Evolutionary conservation across 2,329 filamentous ascomycete species (phyloP).

Genomic region (Pseudogymnoascus sp.): DNA sequence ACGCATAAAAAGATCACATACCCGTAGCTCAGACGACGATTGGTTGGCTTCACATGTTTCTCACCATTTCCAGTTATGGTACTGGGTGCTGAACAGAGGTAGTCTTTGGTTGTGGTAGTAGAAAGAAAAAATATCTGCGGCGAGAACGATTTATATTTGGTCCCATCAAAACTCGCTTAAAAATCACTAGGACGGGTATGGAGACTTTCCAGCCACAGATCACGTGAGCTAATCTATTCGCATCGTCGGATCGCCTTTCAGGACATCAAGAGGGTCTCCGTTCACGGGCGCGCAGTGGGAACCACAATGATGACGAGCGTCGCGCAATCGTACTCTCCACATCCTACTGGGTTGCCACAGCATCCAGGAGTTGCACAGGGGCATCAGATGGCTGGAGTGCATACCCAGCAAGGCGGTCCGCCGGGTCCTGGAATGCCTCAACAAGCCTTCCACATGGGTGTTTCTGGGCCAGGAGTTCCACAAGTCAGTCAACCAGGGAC

Average conservation of each 20-base stretch:
- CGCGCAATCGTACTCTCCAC: conserved; percentile 58
- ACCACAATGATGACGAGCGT: conserved; percentile 63
- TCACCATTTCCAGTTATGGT: background rate
- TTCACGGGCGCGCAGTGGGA: conserved; percentile 6
- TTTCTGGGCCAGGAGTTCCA: conserved; percentile 59
- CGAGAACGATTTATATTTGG: conserved; percentile 2
- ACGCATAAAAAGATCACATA: conserved; percentile 1
- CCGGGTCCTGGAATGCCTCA: conserved; percentile 53
- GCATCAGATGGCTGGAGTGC: conserved; percentile 48
- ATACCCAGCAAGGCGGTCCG: conserved; percentile 62
- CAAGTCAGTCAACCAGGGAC: conserved; percentile 62
- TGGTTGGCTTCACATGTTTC: background rate
- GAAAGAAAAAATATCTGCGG: conserved; percentile 6
- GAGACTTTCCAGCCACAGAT: background rate
- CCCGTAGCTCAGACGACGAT: background rate
- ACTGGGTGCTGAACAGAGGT: background rate
- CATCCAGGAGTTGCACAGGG: conserved; percentile 58
- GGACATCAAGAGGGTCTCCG: conserved; percentile 4
- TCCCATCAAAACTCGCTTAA: conserved; percentile 8
- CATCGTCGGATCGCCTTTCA: conserved; percentile 5
- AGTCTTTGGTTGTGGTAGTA: conserved; percentile 7
- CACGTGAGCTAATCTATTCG: conserved; percentile 6
- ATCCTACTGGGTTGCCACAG: conserved; percentile 61
- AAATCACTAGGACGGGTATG: conserved; percentile 1
- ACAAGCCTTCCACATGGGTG: conserved; percentile 62